Evolutionary conservation across 2,329 filamentous ascomycete species (phyloP).

Genomic region (Phyllosticta citrichinensis): DNA sequence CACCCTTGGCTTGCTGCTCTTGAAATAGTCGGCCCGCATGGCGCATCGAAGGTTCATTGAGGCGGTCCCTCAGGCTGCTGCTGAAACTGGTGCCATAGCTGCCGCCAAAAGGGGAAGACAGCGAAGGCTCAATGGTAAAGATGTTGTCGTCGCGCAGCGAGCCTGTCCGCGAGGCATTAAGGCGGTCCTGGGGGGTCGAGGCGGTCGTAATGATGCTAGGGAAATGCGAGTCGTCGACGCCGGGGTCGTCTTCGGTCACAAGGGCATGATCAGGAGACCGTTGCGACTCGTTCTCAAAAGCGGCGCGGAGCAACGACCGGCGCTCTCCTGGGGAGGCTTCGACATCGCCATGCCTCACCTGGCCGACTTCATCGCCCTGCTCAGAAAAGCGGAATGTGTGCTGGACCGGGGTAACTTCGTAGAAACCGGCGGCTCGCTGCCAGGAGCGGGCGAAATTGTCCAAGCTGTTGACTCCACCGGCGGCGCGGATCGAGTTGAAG

Average conservation of each 20-base stretch:
- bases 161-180: constrained; percentile 11
- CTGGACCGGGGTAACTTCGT: constrained; percentile 73
- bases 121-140: constrained; percentile 40
- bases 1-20: constrained; percentile 36
- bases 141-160: constrained; percentile 32
- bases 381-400: constrained; percentile 55
- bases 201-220: background rate
- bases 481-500: constrained; percentile 48
- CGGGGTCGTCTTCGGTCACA: constrained; percentile 18
- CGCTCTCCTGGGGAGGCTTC: constrained; percentile 28
- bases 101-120: constrained; percentile 60
- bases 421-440: constrained; percentile 81
- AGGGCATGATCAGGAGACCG: constrained; percentile 30
- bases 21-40: constrained; percentile 44
- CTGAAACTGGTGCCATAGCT: constrained; percentile 56
- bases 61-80: constrained; percentile 47
- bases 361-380: constrained; percentile 37
- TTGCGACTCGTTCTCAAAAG: constrained; percentile 27
- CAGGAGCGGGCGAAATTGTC: constrained; percentile 88
- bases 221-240: background rate
- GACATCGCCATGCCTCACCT: constrained; percentile 33
- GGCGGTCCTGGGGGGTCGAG: background rate
- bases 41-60: constrained; percentile 47
- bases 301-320: constrained; percentile 32
- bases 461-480: constrained; percentile 87